Evolutionary conservation across 306 rosid genomes (phyloP).

Genomic region (Lithocarpus polystachyus): DNA sequence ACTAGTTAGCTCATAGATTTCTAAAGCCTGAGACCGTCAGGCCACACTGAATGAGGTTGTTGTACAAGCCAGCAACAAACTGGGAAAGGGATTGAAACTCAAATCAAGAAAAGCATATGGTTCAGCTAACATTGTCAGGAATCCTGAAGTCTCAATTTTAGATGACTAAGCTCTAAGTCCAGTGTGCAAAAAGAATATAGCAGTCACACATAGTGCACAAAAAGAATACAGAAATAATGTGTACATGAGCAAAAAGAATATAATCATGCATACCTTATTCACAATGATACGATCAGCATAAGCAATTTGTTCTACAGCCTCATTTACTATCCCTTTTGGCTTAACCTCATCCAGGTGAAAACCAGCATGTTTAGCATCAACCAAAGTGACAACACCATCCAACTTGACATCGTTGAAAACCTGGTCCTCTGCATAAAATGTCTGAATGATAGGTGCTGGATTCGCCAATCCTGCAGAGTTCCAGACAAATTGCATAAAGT

Average conservation of each 20-base stretch:
- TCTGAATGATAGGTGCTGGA: constrained; percentile 94
- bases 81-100: background rate
- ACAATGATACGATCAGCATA: constrained; percentile 94
- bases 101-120: background rate
- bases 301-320: constrained; percentile 91
- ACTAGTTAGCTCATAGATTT: constrained; percentile 1
- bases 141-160: background rate
- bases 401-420: constrained; percentile 82
- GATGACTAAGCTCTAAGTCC: background rate
- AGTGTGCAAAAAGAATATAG: background rate
- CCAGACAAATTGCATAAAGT: constrained; percentile 3
- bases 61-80: background rate
- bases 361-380: constrained; percentile 83
- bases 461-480: constrained; percentile 77
- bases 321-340: constrained; percentile 84
- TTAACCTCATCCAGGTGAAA: constrained; percentile 87
- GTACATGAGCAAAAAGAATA: no score
- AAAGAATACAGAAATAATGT: no score
- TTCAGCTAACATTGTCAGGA: no score
- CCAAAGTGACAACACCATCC: constrained; percentile 97
- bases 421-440: constrained; percentile 86
- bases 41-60: background rate
- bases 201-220: no score
- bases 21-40: background rate
- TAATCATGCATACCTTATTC: constrained; percentile 61